Evolutionary conservation across 176 grass and related monocot species (phyloP).

Genomic region (Oryza meridionalis): DNA sequence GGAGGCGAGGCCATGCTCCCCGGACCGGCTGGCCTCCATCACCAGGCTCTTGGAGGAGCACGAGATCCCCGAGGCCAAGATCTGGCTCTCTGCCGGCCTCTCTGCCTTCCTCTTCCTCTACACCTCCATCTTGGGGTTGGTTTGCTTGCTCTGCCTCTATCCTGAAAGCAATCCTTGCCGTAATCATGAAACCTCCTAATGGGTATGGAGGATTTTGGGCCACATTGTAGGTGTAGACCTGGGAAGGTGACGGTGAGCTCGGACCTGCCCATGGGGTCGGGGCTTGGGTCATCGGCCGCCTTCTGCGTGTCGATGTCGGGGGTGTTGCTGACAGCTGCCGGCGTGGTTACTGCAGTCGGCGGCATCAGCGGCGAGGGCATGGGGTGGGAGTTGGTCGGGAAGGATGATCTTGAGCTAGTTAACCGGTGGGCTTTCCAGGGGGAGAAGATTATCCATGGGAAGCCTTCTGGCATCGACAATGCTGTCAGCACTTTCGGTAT

Average conservation of each 20-base stretch:
- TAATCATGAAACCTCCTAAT: neutral
- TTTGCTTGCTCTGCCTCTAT: neutral
- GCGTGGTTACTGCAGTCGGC: neutral
- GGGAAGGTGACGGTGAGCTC: constrained; percentile 70
- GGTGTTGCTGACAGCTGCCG: constrained; percentile 53
- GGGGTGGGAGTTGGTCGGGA: constrained; percentile 47
- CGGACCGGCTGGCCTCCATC: constrained; percentile 39
- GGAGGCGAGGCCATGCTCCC: constrained; percentile 43
- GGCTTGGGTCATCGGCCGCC: constrained; percentile 78
- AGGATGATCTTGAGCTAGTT: constrained; percentile 66
- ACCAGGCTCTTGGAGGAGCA: constrained; percentile 48
- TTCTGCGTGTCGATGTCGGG: constrained; percentile 74
- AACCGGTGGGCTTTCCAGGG: constrained; percentile 88
- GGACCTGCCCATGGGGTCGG: constrained; percentile 69
- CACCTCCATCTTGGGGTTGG: constrained; percentile 71
- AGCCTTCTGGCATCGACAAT: constrained; percentile 94
- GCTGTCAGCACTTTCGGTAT: constrained; percentile 84
- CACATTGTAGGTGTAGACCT: constrained; percentile 53
- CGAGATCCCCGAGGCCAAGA: constrained; percentile 65
- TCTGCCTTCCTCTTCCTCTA: constrained; percentile 84
- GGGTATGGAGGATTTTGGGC: neutral
- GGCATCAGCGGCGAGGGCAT: neutral
- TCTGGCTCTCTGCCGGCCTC: constrained; percentile 67
- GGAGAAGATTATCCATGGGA: constrained; percentile 90
- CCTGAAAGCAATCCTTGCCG: neutral